A percentile compares a stretch with the other conserved stretches of the same genome.
Conservation (phyloP, 169 alveolate genomes). For the Babesia divergens region DNA sequence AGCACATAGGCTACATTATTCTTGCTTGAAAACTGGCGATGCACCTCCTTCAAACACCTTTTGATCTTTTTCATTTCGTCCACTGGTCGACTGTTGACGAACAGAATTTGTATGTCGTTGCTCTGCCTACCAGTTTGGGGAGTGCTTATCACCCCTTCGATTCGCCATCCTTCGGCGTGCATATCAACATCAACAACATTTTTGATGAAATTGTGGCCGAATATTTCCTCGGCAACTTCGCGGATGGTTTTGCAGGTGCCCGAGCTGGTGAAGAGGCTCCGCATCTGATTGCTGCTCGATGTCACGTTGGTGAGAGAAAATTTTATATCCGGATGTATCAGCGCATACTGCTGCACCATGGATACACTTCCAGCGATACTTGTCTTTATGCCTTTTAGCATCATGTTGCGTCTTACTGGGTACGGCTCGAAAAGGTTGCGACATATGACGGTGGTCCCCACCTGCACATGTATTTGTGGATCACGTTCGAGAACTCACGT, state of each 20-base stretch:
- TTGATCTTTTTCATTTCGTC: constrained; percentile 62
- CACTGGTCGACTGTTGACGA: constrained; percentile 72
- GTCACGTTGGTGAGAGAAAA: constrained; percentile 41
- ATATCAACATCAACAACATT: constrained; percentile 61
- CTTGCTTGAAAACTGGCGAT: constrained; percentile 70
- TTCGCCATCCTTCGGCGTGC: constrained; percentile 49
- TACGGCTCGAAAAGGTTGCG: constrained; percentile 48
- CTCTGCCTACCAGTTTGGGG: constrained; percentile 66
- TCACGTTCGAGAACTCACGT: constrained; percentile 2
- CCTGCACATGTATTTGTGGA: background rate
- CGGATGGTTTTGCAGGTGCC: constrained; percentile 56
- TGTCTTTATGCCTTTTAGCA: constrained; percentile 27
- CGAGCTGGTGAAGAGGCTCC: constrained; percentile 44
- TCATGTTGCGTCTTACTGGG: constrained; percentile 52
- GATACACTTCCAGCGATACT: constrained; percentile 22
- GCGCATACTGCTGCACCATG: constrained; percentile 60
- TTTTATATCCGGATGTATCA: constrained; percentile 51
- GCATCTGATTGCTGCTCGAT: constrained; percentile 11
- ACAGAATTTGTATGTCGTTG: constrained; percentile 68
- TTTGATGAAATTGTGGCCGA: constrained; percentile 58
- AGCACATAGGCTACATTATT: constrained; percentile 62
- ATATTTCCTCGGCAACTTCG: constrained; percentile 55
- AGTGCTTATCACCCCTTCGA: constrained; percentile 44
- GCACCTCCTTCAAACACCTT: constrained; percentile 59
- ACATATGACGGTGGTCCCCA: constrained; percentile 60